Evolutionary conservation across 345 rosid species (phyloP).

Genomic region (Populus deltoides): DNA sequence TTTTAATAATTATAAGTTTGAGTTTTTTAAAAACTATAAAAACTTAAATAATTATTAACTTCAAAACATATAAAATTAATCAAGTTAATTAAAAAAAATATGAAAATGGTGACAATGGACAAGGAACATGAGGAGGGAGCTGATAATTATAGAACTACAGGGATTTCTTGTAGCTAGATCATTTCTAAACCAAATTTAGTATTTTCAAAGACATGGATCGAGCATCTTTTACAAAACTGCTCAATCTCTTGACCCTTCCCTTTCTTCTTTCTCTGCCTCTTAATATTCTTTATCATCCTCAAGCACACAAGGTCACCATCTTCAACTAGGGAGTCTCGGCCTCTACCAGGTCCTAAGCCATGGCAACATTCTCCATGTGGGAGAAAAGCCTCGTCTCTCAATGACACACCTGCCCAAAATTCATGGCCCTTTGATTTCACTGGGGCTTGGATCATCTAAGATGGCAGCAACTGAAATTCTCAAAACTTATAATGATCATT

Average conservation of each 20-base stretch:
- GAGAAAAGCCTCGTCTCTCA: constrained; percentile 5
- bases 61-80: too few species aligned
- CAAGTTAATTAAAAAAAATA: too few species aligned
- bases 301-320: background rate
- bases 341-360: background rate
- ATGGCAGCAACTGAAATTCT: constrained; percentile 15
- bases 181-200: too few species aligned
- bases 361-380: constrained; percentile 13
- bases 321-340: background rate
- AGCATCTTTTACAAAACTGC: background rate
- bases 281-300: background rate
- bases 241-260: background rate
- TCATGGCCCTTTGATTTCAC: constrained; percentile 18
- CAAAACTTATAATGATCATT: constrained; percentile 17
- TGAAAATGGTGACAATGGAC: too few species aligned
- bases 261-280: background rate
- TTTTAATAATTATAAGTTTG: too few species aligned
- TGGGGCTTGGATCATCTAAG: constrained; percentile 11
- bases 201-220: too few species aligned
- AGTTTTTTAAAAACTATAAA: too few species aligned
- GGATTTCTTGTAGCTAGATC: too few species aligned
- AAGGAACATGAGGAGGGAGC: too few species aligned
- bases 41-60: too few species aligned
- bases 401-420: constrained; percentile 8
- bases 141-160: too few species aligned